Base-by-base conservation (phyloP, 1,139 yeast species). In the Saccharomycopsis phalli region DNA sequence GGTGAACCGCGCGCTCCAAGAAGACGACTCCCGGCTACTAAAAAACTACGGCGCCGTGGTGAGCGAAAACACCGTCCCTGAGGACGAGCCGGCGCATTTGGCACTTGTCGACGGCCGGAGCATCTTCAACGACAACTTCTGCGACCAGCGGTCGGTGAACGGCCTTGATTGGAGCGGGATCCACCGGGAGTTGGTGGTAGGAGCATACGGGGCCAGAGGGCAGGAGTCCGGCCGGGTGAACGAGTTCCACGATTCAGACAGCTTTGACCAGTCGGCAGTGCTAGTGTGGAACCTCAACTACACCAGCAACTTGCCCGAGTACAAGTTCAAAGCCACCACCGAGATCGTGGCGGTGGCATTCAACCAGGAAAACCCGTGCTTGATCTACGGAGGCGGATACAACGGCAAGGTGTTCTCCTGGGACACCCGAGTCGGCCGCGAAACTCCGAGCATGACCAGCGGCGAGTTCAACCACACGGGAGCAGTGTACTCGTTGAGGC, bases 371-470 rank as follows among this genome's bases (percentile, higher is more conserved):
- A 57, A 61, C 27, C 54, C 68, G 5, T 57, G 56, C 34, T 45
- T 62, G 2, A 50, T 71, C 20, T 60, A 61, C 40, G 76, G 71
- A 1, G 62, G 71, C 1, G 68, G 71, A 6, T 66, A 63, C 45
- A 68, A 67, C 50, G 76, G 76, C 11, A 74, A 68, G 47, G 47
- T 71, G 2, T 46, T 66, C 30, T 54, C 62, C 1, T 71, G 74
- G 74, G 71, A 70, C 36, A 50, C 66, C 36, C 54, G 65, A 17
- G 44, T 56, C 2, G 49, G 64, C 6, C 57, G 54, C 35, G 55
- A 53, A 41, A 59, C 7, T 13, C 41, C n/a, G 14, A 23, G 20
- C 20, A 26, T 45, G 17, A 2, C 60, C 59, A 10, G 14, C 5
- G 29, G 29, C 29, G 29, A 53, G 2, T 48, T 52, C 2, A 66